Conservation (phyloP, 2,329 filamentous ascomycete genomes). For the Alternaria ethzedia region DNA sequence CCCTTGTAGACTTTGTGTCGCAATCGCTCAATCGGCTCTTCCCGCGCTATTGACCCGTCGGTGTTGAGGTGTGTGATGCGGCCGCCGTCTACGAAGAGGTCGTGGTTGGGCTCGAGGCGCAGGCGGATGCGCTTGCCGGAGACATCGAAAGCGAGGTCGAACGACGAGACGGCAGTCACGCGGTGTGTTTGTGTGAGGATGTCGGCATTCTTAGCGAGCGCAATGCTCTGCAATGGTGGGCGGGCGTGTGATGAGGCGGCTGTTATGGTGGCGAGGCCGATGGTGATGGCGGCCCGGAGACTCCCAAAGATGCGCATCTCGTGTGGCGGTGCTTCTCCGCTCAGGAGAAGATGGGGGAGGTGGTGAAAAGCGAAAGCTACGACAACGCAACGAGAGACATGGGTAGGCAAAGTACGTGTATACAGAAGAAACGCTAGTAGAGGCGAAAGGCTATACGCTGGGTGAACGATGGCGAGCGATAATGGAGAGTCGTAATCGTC, state of each 20-base stretch:
- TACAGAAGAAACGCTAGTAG: slow-evolving; percentile 9
- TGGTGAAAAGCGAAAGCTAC: slow-evolving; percentile 3
- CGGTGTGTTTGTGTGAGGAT: slow-evolving; percentile 81
- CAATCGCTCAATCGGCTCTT: slow-evolving; percentile 73
- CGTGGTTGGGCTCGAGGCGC: slow-evolving; percentile 85
- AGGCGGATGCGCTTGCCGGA: slow-evolving; percentile 74
- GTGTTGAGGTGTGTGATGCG: slow-evolving; percentile 73
- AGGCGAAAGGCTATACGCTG: slow-evolving; percentile 14
- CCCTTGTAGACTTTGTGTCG: slow-evolving; percentile 88
- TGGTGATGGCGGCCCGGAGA: slow-evolving; percentile 23
- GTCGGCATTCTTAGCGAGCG: slow-evolving; percentile 73
- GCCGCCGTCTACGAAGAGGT: slow-evolving; percentile 80
- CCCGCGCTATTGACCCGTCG: slow-evolving; percentile 70
- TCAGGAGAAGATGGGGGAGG: slow-evolving; percentile 17
- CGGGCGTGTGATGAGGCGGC: slow-evolving; percentile 54
- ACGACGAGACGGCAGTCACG: slow-evolving; percentile 79
- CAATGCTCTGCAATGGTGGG: slow-evolving; percentile 77
- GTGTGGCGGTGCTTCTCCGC: slow-evolving; percentile 30
- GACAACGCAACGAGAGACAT: slow-evolving; percentile 42
- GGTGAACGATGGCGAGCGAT: slow-evolving; percentile 20
- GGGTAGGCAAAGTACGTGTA: slow-evolving; percentile 18
- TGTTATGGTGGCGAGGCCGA: slow-evolving; percentile 32
- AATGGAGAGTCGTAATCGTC: slow-evolving; percentile 29
- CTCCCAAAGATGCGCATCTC: slow-evolving; percentile 41
- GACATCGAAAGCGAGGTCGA: slow-evolving; percentile 83